Evolutionary conservation across 768 basidiomycete species (phyloP).

Genomic region (Tulasnella calospora): DNA sequence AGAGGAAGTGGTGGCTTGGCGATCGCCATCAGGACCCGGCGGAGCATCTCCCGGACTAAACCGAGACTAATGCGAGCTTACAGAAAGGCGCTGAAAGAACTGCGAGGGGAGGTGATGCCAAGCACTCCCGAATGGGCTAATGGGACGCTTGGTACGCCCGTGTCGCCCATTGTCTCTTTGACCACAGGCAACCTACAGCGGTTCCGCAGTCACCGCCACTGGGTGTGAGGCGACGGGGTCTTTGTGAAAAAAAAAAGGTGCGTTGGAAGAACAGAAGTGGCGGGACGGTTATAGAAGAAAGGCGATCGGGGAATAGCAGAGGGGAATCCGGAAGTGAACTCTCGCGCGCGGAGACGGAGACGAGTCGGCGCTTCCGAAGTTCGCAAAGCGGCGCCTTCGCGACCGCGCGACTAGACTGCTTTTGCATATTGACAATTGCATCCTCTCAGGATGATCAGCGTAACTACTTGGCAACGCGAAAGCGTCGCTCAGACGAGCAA

Average conservation of each 20-base stretch:
- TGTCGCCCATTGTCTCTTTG: not conserved
- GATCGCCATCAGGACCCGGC: not conserved
- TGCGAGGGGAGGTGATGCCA: not conserved
- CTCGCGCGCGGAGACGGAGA: not conserved
- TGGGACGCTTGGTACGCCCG: not conserved
- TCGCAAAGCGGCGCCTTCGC: not conserved
- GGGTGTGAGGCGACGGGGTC: not conserved
- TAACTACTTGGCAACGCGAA: not conserved
- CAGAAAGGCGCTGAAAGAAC: not conserved
- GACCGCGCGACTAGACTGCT: no score
- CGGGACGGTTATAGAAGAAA: not conserved
- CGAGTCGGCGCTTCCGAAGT: constrained; percentile 1
- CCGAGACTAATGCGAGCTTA: not conserved
- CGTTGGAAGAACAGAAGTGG: not conserved
- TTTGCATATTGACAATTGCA: not conserved
- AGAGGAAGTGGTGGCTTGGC: not conserved
- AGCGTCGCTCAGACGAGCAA: no score
- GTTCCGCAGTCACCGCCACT: not conserved
- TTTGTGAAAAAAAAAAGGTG: not conserved
- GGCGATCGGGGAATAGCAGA: no score
- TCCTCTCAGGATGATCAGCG: not conserved
- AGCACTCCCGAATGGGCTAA: not conserved
- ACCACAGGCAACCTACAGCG: not conserved
- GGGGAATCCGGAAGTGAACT: no score
- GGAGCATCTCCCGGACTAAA: not conserved